Base-by-base conservation (phyloP, 108 stramenopile species). In the Fistulifera solaris region DNA sequence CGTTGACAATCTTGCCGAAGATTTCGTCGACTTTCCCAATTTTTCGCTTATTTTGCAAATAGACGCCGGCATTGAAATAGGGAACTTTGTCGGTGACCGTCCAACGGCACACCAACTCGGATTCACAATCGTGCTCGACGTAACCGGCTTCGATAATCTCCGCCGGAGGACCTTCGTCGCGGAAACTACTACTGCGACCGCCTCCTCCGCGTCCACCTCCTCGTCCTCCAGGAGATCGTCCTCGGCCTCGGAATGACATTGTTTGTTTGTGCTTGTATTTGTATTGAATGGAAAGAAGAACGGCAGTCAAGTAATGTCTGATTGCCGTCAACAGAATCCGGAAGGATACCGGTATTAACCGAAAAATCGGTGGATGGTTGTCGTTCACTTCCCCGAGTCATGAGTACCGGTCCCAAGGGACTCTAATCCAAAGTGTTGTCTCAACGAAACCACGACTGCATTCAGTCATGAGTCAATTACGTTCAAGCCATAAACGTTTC, bases 21-120 rank as follows among this genome's bases (percentile, higher is more conserved):
- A 98, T 93, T 62, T 98, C 98, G 65, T 98, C 98, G 17, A 98
- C 90, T 61, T 98, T 98, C 24, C 98, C 98, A 48, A 98, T 89
- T 65, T 94, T 91, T 45, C 85, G 83, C 63, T 96, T 96, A 72
- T 98, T 98, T 59, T 98, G 93, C n/a, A 98, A 82, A 72, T 90
- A 98, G 21, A 96, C 72, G 3, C 93, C 94, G 25, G 98, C 98
- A 63, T 98, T 98, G 80, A 98, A 98, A 65, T 98, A 96, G 0
- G 98, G 98, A 18, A 98, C 85, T 71, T 88, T 94, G 40, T 87
- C 82, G 15, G 61, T 14, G 56, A 96, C 45, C 3, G 76, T 74
- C 76, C 79, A 77, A 59, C 72, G 70, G 40, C 82, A 84, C 15
- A 91, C 77, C 41, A 91, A 54, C 59, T 91, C 89, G 12, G 82